phyloP scores from a whole-genome alignment of 257 asterid genomes.

The Paulownia fortunei region DNA sequence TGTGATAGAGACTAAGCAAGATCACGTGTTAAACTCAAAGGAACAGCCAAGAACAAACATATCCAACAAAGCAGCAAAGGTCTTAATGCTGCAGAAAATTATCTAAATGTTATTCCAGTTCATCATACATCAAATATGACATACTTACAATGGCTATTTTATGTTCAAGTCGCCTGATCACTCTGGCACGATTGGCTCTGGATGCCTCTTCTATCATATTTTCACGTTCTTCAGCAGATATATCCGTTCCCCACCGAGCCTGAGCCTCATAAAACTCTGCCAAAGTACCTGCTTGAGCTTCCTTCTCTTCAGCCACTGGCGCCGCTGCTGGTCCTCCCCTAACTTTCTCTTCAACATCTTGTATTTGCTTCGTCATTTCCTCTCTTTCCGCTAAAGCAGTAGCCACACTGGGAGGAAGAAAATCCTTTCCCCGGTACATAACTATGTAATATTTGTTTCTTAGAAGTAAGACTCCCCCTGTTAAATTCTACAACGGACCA shows the following conservation, averaged over 20 bases:
- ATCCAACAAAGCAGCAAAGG: background rate
- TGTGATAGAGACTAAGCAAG: background rate
- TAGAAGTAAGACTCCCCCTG: conserved; percentile 90
- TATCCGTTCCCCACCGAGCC: conserved; percentile 81
- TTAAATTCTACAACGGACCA: conserved; percentile 60
- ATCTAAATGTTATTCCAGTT: conserved; percentile 17
- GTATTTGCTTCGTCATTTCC: conserved; percentile 82
- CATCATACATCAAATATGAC: conserved; percentile 22
- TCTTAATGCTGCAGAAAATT: background rate
- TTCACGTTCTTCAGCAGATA: conserved; percentile 77
- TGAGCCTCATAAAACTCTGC: conserved; percentile 96
- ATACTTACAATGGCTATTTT: conserved; percentile 82
- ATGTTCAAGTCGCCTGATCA: conserved; percentile 84
- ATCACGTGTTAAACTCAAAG: background rate
- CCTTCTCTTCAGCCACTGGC: conserved; percentile 53
- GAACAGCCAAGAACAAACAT: background rate
- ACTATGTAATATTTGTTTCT: conserved; percentile 95
- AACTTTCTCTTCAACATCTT: conserved; percentile 84
- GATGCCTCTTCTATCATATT: conserved; percentile 81
- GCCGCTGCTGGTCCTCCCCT: conserved; percentile 51
- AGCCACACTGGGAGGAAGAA: conserved; percentile 87
- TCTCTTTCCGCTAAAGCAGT: conserved; percentile 81
- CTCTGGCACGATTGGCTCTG: conserved; percentile 65
- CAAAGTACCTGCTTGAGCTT: conserved; percentile 81
- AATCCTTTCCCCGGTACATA: conserved; percentile 97